Percentiles rank a stretch among this genome's conserved stretches.
Conservation (phyloP, 768 basidiomycete species). For the Leucocoprinus birnbaumii region DNA sequence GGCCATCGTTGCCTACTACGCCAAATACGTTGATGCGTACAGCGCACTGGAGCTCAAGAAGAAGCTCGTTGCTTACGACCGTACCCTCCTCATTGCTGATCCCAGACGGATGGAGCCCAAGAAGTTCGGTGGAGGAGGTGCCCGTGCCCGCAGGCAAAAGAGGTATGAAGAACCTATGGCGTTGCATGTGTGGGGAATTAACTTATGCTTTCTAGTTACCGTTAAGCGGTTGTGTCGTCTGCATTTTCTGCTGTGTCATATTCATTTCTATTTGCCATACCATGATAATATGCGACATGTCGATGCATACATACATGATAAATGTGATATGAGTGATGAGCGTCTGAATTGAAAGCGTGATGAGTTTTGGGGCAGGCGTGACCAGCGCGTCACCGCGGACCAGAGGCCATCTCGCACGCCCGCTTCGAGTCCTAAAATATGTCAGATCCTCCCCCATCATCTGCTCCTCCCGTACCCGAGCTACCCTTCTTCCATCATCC, state of each 20-base stretch:
- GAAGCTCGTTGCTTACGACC: conserved; percentile 94
- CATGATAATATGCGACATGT: conserved; percentile 23
- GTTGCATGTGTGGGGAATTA: conserved; percentile 11
- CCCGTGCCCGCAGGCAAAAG: conserved; percentile 98
- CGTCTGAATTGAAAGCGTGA: neutral
- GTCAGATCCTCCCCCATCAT: conserved; percentile 13
- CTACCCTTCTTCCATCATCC: conserved; percentile 33
- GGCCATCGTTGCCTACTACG: conserved; percentile 96
- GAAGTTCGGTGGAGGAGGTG: conserved; percentile 98
- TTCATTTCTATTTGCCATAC: conserved; percentile 35
- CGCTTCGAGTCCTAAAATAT: neutral
- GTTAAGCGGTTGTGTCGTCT: conserved; percentile 45
- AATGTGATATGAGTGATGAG: neutral
- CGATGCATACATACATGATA: conserved; percentile 13
- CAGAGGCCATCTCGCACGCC: neutral
- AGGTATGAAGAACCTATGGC: conserved; percentile 50
- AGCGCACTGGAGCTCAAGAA: conserved; percentile 98
- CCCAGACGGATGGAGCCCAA: conserved; percentile 98
- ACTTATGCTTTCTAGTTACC: conserved; percentile 56
- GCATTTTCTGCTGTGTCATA: conserved; percentile 42
- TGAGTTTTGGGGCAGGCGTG: conserved; percentile 1
- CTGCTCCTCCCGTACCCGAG: conserved; percentile 8
- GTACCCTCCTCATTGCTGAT: conserved; percentile 86
- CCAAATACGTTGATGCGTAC: conserved; percentile 97
- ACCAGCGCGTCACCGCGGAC: conserved; percentile 9